Evolutionary conservation across 768 basidiomycete species (phyloP).

Genomic region (Tylopilus felleus): DNA sequence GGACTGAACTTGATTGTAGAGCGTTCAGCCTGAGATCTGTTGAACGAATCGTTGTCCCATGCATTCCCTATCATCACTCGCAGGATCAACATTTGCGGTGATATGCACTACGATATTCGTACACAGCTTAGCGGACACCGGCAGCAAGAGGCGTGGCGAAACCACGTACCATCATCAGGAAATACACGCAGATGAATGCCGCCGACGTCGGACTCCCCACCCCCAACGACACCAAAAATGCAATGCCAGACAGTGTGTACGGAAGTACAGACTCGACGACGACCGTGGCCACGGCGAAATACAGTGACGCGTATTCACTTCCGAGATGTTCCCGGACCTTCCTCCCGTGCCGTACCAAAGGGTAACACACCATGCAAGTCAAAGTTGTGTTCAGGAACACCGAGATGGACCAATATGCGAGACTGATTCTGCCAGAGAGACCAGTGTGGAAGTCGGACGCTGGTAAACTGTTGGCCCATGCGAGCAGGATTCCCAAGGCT

Average conservation of each 20-base stretch:
- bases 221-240: slow-evolving; percentile 4
- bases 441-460: no score
- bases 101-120: slow-evolving; percentile 14
- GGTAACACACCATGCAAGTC: no score
- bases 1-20: not conserved
- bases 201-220: slow-evolving; percentile 8
- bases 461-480: no score
- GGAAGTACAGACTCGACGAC: slow-evolving; percentile 11
- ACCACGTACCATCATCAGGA: slow-evolving; percentile 17
- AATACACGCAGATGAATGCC: slow-evolving; percentile 10
- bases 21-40: not conserved
- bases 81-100: slow-evolving; percentile 22
- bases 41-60: slow-evolving; percentile 7
- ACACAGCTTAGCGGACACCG: not conserved
- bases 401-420: no score
- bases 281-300: no score
- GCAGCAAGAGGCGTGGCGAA: not conserved
- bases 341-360: no score
- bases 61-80: slow-evolving; percentile 15
- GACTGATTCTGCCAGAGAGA: no score
- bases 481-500: no score
- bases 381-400: no score
- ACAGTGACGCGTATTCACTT: no score
- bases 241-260: slow-evolving; percentile 9
- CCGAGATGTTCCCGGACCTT: no score